These are phyloP conservation scores for Podaxis sp. DNA, from an alignment of 768 basidiomycete species.

Conservation along the genomic window DNA sequence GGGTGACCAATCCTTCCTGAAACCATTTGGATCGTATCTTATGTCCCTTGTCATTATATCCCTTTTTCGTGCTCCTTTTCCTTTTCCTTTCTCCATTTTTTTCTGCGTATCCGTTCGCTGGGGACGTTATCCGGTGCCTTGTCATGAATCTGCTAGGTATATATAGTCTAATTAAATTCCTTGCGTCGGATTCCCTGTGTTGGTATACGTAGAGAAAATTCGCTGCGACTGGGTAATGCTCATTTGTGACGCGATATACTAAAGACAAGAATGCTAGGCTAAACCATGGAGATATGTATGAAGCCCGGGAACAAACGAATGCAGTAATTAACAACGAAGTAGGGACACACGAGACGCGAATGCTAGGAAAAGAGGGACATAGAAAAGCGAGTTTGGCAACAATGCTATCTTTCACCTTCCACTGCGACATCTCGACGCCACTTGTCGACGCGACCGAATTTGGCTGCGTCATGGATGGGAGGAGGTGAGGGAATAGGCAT, in stretches of 20 bases:
- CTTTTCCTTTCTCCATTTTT: not conserved
- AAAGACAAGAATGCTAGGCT: not conserved
- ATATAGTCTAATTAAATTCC: slow-evolving; percentile 10
- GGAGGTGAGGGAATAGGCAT: slow-evolving; percentile 58
- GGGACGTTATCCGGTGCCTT: not conserved
- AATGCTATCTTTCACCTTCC: slow-evolving; percentile 42
- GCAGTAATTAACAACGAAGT: not conserved
- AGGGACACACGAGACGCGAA: not conserved
- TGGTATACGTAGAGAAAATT: slow-evolving; percentile 4
- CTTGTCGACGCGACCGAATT: slow-evolving; percentile 69
- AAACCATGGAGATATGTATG: not conserved
- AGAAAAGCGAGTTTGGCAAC: not conserved
- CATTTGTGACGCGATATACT: not conserved
- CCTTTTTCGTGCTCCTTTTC: not conserved
- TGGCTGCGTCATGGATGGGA: slow-evolving; percentile 57
- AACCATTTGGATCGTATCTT: slow-evolving; percentile 1
- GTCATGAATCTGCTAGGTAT: slow-evolving; percentile 1
- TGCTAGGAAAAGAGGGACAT: not conserved
- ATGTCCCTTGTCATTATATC: not conserved
- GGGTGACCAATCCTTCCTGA: slow-evolving; percentile 67
- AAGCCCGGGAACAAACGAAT: not conserved
- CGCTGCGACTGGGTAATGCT: not conserved
- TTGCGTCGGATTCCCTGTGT: slow-evolving; percentile 6
- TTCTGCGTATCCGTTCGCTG: not conserved
- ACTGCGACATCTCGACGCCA: slow-evolving; percentile 80